Evolutionary conservation across 345 rosid genomes (phyloP), one percentile per base, ranked within the genome.

Genomic region (Punica granatum): DNA sequence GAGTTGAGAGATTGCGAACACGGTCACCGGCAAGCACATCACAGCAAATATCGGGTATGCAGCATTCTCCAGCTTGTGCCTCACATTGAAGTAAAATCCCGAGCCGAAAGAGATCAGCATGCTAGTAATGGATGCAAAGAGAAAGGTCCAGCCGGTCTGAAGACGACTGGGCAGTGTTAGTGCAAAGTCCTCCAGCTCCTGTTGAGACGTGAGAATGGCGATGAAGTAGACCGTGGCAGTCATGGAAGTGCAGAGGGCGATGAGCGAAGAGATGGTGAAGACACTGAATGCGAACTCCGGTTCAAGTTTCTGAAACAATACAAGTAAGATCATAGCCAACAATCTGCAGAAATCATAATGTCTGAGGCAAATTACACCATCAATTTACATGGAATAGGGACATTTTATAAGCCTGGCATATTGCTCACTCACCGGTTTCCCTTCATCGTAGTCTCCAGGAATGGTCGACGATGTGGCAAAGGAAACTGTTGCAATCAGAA

Each of bases 41-140:
- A 23, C 58, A 8, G 13, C 30, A 0, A 51, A 23, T 7, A 51
- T 51, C 30, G 13, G 58, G 30, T 23, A 63, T 4, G 66, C 66
- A 6, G 66, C 66, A 23, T 37, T 37, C 44, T 30, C 44, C 5
- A 63, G 46, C 8, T 35, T 16, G 44, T 39, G 16, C n/a, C 66
- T 43, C 30, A 63, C 31, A 2, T 26, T n/a, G 30, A 31, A 63
- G 66, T 35, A 63, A 33, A 35, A 43, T 30, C 66, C 48, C 0
- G 66, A 39, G 19, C 66, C 13, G 48, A 63, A 63, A 13, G 66
- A 63, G 16, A 63, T 30, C 0, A 63, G 46, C 5, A 63, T 63
- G 44, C 46, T 19, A n/a, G n/a, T n/a, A n/a, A n/a, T n/a, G n/a
- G n/a, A n/a, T n/a, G n/a, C n/a, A n/a, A n/a, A n/a, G n/a, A n/a